Evolutionary conservation across 805 yeast species (phyloP).

Genomic region (Ogataea kodamae): DNA sequence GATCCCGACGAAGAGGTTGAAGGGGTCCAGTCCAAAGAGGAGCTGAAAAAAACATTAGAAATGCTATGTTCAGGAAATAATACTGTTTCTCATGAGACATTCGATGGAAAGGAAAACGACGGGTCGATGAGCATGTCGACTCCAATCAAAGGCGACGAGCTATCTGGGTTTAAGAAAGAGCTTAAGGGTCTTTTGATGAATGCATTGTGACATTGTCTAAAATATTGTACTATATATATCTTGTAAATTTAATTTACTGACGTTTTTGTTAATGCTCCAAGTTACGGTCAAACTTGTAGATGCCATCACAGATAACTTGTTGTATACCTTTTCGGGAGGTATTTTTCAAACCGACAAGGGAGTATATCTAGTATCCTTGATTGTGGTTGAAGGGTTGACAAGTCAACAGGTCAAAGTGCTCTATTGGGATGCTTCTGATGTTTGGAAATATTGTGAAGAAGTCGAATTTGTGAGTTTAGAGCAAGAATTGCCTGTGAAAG

Average conservation of each 20-base stretch:
- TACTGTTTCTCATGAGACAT: constrained; percentile 3
- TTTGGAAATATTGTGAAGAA: constrained; percentile 1
- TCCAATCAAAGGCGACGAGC: constrained; percentile 19
- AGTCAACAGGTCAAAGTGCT: too few relatives aligned
- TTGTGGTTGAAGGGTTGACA: too few relatives aligned
- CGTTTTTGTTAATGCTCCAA: too few relatives aligned
- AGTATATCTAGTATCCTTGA: neutral
- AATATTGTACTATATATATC: too few relatives aligned
- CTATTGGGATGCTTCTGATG: constrained; percentile 1
- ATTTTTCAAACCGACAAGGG: neutral
- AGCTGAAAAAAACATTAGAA: constrained; percentile 19
- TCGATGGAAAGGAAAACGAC: constrained; percentile 11
- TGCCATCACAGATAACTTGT: neutral
- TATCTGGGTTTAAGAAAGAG: constrained; percentile 17
- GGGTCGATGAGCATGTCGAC: constrained; percentile 19
- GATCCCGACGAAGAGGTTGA: constrained; percentile 9
- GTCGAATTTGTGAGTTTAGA: neutral
- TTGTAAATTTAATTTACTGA: too few relatives aligned
- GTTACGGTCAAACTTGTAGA: constrained; percentile 1
- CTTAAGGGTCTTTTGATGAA: constrained; percentile 19
- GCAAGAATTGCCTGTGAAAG: constrained; percentile 6
- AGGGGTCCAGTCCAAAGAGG: constrained; percentile 17
- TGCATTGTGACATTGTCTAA: constrained; percentile 12
- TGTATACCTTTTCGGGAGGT: constrained; percentile 1
- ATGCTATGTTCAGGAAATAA: constrained; percentile 14